Conservation (phyloP, 2,329 filamentous ascomycete species). For the Aspergillus vadensis region DNA sequence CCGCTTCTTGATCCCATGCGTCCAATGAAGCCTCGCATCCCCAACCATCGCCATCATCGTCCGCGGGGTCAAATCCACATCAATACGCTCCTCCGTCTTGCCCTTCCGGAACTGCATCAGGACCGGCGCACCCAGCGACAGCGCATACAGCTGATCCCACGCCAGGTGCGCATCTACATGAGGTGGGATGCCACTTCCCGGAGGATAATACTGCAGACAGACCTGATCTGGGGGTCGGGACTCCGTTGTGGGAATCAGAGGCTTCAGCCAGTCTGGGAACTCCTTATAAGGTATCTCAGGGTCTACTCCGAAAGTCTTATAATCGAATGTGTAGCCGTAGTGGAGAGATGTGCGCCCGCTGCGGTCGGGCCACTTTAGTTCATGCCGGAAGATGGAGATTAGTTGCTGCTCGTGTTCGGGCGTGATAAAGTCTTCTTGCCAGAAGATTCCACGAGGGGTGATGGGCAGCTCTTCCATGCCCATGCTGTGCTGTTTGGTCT, state of each 20-base stretch:
- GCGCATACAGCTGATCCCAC: conserved; percentile 42
- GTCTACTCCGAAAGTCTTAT: conserved; percentile 60
- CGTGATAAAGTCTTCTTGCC: conserved; percentile 53
- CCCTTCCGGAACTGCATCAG: conserved; percentile 36
- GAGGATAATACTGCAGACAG: conserved; percentile 62
- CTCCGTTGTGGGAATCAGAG: conserved; percentile 51
- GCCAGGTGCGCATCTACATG: conserved; percentile 61
- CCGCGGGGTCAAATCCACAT: conserved; percentile 53
- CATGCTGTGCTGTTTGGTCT: not conserved
- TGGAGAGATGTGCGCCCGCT: conserved; percentile 54
- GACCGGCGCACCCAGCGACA: conserved; percentile 35
- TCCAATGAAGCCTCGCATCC: conserved; percentile 57
- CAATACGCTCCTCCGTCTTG: conserved; percentile 31
- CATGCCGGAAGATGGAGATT: conserved; percentile 47
- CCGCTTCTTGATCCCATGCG: conserved; percentile 57
- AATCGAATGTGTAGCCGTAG: conserved; percentile 61
- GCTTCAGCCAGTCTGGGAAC: conserved; percentile 55
- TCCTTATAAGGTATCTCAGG: conserved; percentile 52
- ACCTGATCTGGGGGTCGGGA: conserved; percentile 57
- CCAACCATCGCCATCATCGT: conserved; percentile 57
- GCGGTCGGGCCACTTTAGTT: conserved; percentile 52
- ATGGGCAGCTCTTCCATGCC: conserved; percentile 26
- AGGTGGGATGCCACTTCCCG: conserved; percentile 61
- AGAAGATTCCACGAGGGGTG: conserved; percentile 33
- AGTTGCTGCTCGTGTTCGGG: conserved; percentile 50